Evolutionary conservation across 805 yeast genomes (phyloP), one percentile per base, ranked within the genome.

Genomic region (Wickerhamomyces bovis): DNA sequence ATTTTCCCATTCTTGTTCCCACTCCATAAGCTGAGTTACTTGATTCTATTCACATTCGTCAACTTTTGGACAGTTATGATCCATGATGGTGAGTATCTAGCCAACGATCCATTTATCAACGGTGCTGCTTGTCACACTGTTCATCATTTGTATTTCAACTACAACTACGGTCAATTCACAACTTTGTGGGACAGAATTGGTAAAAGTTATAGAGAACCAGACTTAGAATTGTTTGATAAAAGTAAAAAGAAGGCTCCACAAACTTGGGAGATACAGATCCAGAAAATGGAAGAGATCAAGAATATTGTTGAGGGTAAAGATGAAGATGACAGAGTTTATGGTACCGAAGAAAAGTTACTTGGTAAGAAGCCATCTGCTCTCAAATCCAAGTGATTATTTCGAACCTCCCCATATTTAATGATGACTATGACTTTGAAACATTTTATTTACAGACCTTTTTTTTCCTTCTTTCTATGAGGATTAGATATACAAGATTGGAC

Each of bases 81-180:
- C 63, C 99, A 94, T 68, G 99, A 94, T 63, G 99, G 99, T 54
- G 94, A 90, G 65, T 94, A 89, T 67, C 67, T 92, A 73, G 85
- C 96, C 39, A 85, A 88, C 66, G 95, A 89, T 65, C 96, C 97
- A 7, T 78, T 89, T 48, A 85, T 94, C 55, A 94, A 94, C 68
- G 99, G 99, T 60, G 90, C 98, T 16, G 99, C 99, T 6, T 92
- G 98, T 68, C 99, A 94, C 71, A 90, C 99, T 1, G 82, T 92
- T 42, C 99, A 94, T 69, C 99, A 94, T 65, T 71, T 94, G 57
- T 94, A 94, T 71, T 94, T 94, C 80, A 92, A 92, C 75, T 94
- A 94, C 71, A 94, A 94, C 74, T 94, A 90, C 64, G 99, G 99
- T 36, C 99, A 94, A 71, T 94, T 92, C 72, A 90, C 98, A 41